A percentile compares a stretch with the other conserved stretches of the same genome.
Conservation (phyloP, 371 early-diverging fungal genomes). For the Lichtheimia ramosa region DNA sequence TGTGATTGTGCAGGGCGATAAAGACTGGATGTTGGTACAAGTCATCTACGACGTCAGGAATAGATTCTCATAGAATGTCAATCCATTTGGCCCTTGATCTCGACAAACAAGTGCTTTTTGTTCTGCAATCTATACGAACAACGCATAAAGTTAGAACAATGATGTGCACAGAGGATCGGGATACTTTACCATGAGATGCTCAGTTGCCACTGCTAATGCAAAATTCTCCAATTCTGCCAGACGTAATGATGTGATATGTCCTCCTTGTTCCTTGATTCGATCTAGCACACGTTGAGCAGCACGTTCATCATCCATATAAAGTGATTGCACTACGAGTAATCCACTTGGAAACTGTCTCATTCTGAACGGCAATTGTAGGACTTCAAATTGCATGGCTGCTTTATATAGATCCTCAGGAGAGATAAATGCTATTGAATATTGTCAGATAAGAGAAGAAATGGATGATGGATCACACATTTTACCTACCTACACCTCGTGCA, state of each 20-base stretch:
- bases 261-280: constrained; percentile 52
- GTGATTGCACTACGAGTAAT: constrained; percentile 72
- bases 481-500: constrained; percentile 82
- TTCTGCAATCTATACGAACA: constrained; percentile 66
- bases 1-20: too few species aligned
- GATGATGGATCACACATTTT: too few species aligned
- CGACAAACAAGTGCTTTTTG: constrained; percentile 76
- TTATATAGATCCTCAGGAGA: constrained; percentile 87
- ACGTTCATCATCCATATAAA: constrained; percentile 70
- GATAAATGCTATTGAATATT: constrained; percentile 59
- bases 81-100: constrained; percentile 82
- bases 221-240: constrained; percentile 69
- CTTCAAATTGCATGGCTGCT: constrained; percentile 68
- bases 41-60: constrained; percentile 19
- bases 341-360: constrained; percentile 79
- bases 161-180: too few species aligned
- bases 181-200: constrained; percentile 66
- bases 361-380: constrained; percentile 68
- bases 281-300: constrained; percentile 58
- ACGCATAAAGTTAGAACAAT: neutral
- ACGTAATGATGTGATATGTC: constrained; percentile 62
- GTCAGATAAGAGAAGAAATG: neutral
- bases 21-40: too few species aligned
- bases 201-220: constrained; percentile 67
- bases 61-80: constrained; percentile 81